Conservation (phyloP, 2,329 filamentous ascomycete genomes). For the Juglanconis oblonga region DNA sequence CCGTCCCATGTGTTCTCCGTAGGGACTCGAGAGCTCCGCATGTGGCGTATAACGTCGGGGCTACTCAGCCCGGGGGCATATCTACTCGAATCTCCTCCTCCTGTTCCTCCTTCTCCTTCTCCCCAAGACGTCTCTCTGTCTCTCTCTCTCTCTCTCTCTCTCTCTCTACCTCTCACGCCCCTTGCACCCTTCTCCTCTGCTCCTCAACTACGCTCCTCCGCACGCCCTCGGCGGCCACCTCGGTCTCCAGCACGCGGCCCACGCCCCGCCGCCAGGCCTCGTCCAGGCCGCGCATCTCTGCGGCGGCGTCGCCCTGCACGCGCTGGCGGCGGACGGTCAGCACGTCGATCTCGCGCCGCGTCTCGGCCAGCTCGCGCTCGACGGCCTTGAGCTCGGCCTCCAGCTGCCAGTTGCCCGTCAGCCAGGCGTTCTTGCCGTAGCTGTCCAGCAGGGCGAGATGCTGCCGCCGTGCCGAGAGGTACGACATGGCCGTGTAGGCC, state of each 20-base stretch:
- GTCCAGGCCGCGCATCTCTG: constrained; percentile 68
- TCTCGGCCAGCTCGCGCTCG: constrained; percentile 71
- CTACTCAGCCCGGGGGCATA: too few species aligned
- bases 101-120: background rate
- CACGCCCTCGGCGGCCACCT: constrained; percentile 76
- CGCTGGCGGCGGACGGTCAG: constrained; percentile 68
- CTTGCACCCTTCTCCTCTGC: constrained; percentile 40
- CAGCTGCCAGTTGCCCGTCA: constrained; percentile 76
- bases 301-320: constrained; percentile 67
- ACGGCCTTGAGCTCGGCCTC: constrained; percentile 68
- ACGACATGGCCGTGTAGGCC: constrained; percentile 48
- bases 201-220: constrained; percentile 64
- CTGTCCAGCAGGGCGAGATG: constrained; percentile 72
- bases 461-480: constrained; percentile 48
- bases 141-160: background rate
- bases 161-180: background rate
- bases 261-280: constrained; percentile 78
- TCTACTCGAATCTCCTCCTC: background rate
- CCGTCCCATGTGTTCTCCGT: too few species aligned
- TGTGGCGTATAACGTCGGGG: too few species aligned
- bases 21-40: too few species aligned
- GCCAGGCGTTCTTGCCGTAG: constrained; percentile 87
- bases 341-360: constrained; percentile 67
- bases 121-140: background rate
- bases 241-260: constrained; percentile 77